Evolutionary conservation across 2,329 filamentous ascomycete species (phyloP).

Genomic region (Calonectria henricotiae): DNA sequence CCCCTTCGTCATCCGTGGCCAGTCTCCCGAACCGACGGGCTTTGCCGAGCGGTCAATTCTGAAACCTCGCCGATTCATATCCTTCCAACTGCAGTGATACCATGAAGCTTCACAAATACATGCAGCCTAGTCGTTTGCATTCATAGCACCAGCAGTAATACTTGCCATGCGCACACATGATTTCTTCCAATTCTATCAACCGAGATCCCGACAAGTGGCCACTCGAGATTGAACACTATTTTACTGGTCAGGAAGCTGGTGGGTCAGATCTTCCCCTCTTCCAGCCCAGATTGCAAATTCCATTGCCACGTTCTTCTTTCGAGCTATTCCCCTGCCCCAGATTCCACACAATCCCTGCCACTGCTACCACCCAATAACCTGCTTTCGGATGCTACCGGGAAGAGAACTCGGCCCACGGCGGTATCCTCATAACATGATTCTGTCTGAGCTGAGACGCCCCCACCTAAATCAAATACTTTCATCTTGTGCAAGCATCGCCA

Average conservation of each 20-base stretch:
- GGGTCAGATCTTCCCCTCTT: constrained; percentile 19
- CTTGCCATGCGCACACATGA: background rate
- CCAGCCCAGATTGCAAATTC: constrained; percentile 15
- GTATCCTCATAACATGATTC: constrained; percentile 1
- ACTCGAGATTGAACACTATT: background rate
- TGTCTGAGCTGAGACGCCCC: background rate
- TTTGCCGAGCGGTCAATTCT: constrained; percentile 23
- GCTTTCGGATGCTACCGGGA: constrained; percentile 29
- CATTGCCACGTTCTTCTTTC: constrained; percentile 18
- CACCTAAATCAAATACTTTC: background rate
- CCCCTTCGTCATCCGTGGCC: constrained; percentile 25
- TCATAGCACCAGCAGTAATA: background rate
- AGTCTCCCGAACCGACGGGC: constrained; percentile 26
- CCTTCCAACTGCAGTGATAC: background rate
- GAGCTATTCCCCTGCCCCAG: constrained; percentile 27
- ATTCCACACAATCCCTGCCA: constrained; percentile 15
- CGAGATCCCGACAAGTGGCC: background rate
- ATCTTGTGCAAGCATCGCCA: constrained; percentile 19
- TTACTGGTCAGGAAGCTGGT: background rate
- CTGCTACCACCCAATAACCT: background rate
- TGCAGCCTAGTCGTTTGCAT: background rate
- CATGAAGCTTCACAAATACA: background rate
- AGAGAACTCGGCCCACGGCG: constrained; percentile 29
- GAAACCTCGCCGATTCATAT: constrained; percentile 13
- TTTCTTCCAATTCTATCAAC: background rate